These are phyloP conservation scores for Candolleomyces efflorescens DNA, from an alignment of 768 basidiomycete species.

Conservation along the genomic window DNA sequence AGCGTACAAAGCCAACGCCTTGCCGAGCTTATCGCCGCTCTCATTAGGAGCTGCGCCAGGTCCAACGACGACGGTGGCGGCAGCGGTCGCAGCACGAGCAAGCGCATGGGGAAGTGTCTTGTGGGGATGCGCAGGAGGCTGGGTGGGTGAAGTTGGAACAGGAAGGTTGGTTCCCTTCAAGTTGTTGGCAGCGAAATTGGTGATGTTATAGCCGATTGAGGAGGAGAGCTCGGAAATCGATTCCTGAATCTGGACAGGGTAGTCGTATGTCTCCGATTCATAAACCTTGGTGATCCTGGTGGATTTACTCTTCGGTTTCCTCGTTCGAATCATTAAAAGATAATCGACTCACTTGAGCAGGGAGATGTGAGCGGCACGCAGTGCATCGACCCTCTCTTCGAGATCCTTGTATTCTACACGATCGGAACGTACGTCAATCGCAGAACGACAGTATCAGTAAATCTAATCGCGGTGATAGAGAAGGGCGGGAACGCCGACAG, in stretches of 20 bases:
- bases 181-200: constrained; percentile 83
- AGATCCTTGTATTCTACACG: constrained; percentile 92
- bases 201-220: constrained; percentile 68
- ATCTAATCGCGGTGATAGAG: neutral
- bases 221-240: constrained; percentile 69
- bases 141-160: constrained; percentile 52
- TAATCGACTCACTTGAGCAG: constrained; percentile 66
- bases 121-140: constrained; percentile 61
- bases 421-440: neutral
- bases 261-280: constrained; percentile 84
- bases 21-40: constrained; percentile 64
- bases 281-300: constrained; percentile 83
- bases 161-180: constrained; percentile 88
- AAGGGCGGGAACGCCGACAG: neutral
- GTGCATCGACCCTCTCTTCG: constrained; percentile 90
- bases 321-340: neutral
- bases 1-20: constrained; percentile 75
- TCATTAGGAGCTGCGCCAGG: constrained; percentile 33
- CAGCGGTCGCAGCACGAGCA: constrained; percentile 70
- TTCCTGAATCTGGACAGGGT: constrained; percentile 86
- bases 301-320: neutral
- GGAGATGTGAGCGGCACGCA: constrained; percentile 69
- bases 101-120: constrained; percentile 98
- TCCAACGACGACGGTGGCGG: constrained; percentile 42
- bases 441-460: neutral